Evolutionary conservation across 768 basidiomycete genomes (phyloP).

Genomic region (Mycena polygramma): DNA sequence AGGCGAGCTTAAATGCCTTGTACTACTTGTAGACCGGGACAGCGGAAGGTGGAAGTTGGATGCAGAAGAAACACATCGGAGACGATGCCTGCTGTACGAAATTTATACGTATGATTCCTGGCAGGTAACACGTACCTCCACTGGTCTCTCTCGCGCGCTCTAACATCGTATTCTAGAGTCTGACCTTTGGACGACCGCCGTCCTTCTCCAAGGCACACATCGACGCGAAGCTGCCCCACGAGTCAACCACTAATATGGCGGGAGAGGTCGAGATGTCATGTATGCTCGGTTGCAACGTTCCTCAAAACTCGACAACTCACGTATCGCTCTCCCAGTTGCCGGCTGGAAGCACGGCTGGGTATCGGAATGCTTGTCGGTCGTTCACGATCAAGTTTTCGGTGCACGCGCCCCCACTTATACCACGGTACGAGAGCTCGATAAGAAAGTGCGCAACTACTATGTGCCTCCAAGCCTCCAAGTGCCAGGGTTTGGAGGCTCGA

Average conservation of each 20-base stretch:
- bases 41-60: constrained; percentile 75
- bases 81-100: constrained; percentile 75
- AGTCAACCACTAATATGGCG: constrained; percentile 55
- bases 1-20: constrained; percentile 27
- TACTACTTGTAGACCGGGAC: constrained; percentile 79
- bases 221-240: constrained; percentile 66
- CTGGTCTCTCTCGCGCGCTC: constrained; percentile 10
- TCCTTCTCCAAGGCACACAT: constrained; percentile 71
- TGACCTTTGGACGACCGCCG: constrained; percentile 80
- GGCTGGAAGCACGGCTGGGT: constrained; percentile 80
- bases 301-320: constrained; percentile 3
- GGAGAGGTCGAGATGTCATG: constrained; percentile 75
- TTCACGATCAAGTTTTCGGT: constrained; percentile 79
- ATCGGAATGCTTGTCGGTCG: constrained; percentile 70
- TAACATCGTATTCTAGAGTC: constrained; percentile 57
- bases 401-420: constrained; percentile 73
- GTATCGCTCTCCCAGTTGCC: constrained; percentile 54
- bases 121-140: constrained; percentile 61
- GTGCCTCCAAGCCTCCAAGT: constrained; percentile 75
- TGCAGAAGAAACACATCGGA: constrained; percentile 66
- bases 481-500: constrained; percentile 70
- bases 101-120: constrained; percentile 77
- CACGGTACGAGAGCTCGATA: constrained; percentile 73
- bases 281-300: constrained; percentile 48
- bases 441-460: constrained; percentile 73